Conservation (phyloP, 2,329 filamentous ascomycete genomes). For the Cytospora piceicola region DNA sequence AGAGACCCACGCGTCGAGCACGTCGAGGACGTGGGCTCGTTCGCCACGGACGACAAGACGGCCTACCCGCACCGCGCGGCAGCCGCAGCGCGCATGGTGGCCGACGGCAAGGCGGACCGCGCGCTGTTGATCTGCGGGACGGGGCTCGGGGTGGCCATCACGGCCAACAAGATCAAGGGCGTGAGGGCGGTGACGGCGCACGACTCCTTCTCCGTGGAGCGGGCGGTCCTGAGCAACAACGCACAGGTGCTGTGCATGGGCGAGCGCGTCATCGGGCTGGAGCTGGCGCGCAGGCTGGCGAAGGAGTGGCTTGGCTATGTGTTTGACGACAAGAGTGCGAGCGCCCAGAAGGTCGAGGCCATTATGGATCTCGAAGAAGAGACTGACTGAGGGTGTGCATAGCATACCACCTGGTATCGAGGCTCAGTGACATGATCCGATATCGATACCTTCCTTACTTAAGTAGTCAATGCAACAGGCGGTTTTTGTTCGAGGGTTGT, state of each 20-base stretch:
- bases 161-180: conserved; percentile 86
- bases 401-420: not conserved
- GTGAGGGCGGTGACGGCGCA: conserved; percentile 88
- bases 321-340: conserved; percentile 68
- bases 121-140: conserved; percentile 85
- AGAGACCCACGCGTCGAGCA: conserved; percentile 67
- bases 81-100: conserved; percentile 67
- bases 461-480: not conserved
- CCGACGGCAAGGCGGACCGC: conserved; percentile 70
- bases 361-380: conserved; percentile 41
- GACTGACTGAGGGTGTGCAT: conserved; percentile 31
- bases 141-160: conserved; percentile 82
- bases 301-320: conserved; percentile 84
- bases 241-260: conserved; percentile 88
- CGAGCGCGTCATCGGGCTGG: conserved; percentile 79
- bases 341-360: conserved; percentile 56
- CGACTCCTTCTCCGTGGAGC: conserved; percentile 82
- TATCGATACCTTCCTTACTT: not conserved
- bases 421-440: not conserved
- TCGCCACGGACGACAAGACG: conserved; percentile 70
- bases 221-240: conserved; percentile 80
- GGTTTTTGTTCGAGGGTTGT: not conserved
- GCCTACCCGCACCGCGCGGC: conserved; percentile 82
- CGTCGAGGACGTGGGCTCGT: conserved; percentile 76
- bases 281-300: conserved; percentile 76